Percentiles rank a stretch among this genome's conserved stretches.
phyloP scores from a whole-genome alignment of 108 stramenopile genomes.

The Cylindrotheca fusiformis region DNA sequence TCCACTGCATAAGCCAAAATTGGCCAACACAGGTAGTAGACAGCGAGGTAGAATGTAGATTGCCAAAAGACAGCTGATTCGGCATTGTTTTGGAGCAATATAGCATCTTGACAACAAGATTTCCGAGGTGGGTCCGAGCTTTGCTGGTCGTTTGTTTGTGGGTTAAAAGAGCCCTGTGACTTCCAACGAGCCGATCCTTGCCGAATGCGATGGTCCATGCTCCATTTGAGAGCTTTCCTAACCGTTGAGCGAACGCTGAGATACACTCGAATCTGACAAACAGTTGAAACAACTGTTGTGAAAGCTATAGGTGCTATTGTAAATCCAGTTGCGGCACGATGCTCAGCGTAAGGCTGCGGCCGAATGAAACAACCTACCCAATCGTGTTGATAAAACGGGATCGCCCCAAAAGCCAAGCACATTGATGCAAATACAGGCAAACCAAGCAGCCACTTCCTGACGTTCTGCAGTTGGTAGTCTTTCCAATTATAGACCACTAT shows the following conservation, averaged over 20 bases:
- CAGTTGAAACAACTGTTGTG: not conserved
- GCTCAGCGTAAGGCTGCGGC: not conserved
- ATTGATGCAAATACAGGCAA: not conserved
- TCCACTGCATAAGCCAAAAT: not conserved
- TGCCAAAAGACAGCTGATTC: conserved; percentile 12
- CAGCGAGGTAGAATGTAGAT: conserved; percentile 1
- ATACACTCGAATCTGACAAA: not conserved
- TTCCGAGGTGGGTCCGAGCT: not conserved
- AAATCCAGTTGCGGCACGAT: not conserved
- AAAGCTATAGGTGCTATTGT: not conserved
- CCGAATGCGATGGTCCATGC: not conserved
- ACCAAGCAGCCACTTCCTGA: not conserved
- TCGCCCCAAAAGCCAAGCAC: not conserved
- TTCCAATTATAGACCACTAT: not conserved
- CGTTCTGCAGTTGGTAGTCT: not conserved
- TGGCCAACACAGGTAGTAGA: conserved; percentile 6
- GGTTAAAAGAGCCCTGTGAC: no score
- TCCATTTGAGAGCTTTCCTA: not conserved
- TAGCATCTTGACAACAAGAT: not conserved
- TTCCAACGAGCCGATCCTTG: no score
- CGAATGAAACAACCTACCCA: not conserved
- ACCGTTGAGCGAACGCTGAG: not conserved
- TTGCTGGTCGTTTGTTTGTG: not conserved
- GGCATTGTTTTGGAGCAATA: not conserved
- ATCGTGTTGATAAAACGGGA: not conserved